These are phyloP conservation scores for Bombardia bombarda DNA, from an alignment of 495 filamentous ascomycete species.

Conservation along the genomic window DNA sequence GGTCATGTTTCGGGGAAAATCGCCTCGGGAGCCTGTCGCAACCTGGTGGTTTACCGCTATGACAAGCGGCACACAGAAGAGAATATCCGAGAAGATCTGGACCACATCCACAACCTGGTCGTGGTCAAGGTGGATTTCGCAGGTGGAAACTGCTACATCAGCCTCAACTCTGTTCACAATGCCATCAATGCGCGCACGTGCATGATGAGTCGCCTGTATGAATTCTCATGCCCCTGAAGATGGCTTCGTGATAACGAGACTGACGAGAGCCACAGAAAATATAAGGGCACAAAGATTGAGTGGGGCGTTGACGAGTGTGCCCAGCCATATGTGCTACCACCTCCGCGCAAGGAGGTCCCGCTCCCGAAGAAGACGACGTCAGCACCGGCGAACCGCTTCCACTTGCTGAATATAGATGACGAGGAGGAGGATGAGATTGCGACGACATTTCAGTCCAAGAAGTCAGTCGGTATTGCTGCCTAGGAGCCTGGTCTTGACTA, in stretches of 20 bases:
- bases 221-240: neutral
- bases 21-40: slow-evolving; percentile 65
- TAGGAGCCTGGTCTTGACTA: slow-evolving; percentile 6
- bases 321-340: slow-evolving; percentile 39
- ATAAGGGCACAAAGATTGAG: slow-evolving; percentile 65
- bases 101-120: slow-evolving; percentile 74
- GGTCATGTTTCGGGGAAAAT: slow-evolving; percentile 61
- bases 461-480: slow-evolving; percentile 15
- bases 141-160: slow-evolving; percentile 52
- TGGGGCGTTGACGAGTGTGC: slow-evolving; percentile 72
- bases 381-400: slow-evolving; percentile 52
- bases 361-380: slow-evolving; percentile 28
- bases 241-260: neutral
- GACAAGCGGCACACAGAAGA: slow-evolving; percentile 53
- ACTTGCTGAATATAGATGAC: slow-evolving; percentile 47
- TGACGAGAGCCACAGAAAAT: slow-evolving; percentile 33
- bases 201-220: slow-evolving; percentile 62
- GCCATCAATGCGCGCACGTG: slow-evolving; percentile 68
- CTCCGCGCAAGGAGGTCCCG: slow-evolving; percentile 25
- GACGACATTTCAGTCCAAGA: slow-evolving; percentile 17
- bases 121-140: slow-evolving; percentile 59
- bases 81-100: slow-evolving; percentile 62
- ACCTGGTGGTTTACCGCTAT: slow-evolving; percentile 57
- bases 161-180: slow-evolving; percentile 71
- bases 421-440: slow-evolving; percentile 23